Conservation (phyloP, 306 rosid species). For the Quercus suber region DNA sequence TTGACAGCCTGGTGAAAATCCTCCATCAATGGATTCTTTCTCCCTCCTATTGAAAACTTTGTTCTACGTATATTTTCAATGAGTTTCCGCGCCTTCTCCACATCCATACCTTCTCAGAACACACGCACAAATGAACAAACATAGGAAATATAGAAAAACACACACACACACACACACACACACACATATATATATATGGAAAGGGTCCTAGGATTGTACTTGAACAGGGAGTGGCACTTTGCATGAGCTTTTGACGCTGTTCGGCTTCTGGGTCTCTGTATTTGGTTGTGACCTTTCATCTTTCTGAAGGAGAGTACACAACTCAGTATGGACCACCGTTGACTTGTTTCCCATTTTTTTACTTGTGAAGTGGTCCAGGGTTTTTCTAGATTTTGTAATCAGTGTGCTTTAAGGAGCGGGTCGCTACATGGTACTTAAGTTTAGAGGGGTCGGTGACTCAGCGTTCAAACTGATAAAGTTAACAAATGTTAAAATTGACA, state of each 20-base stretch:
- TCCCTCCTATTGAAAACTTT: constrained; percentile 60
- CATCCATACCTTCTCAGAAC: background rate
- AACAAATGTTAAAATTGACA: too few species aligned
- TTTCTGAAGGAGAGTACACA: background rate
- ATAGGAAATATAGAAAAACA: background rate
- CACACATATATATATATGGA: too few species aligned
- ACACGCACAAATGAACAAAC: background rate
- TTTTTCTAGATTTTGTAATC: too few species aligned
- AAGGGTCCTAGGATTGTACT: background rate
- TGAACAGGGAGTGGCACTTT: background rate
- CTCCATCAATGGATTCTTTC: constrained; percentile 33
- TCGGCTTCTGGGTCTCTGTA: background rate
- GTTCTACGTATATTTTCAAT: constrained; percentile 44
- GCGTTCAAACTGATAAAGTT: too few species aligned
- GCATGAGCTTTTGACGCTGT: constrained; percentile 1
- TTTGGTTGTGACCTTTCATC: background rate
- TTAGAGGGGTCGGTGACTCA: too few species aligned
- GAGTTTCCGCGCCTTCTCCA: constrained; percentile 43
- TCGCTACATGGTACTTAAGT: too few species aligned
- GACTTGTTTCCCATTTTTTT: too few species aligned
- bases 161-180: too few species aligned
- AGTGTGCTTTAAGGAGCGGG: too few species aligned
- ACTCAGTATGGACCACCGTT: too few species aligned
- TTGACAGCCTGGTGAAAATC: constrained; percentile 59
- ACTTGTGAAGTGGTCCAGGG: too few species aligned